Base-by-base conservation (phyloP, 768 basidiomycete species). In the Tricholoma furcatifolium region DNA sequence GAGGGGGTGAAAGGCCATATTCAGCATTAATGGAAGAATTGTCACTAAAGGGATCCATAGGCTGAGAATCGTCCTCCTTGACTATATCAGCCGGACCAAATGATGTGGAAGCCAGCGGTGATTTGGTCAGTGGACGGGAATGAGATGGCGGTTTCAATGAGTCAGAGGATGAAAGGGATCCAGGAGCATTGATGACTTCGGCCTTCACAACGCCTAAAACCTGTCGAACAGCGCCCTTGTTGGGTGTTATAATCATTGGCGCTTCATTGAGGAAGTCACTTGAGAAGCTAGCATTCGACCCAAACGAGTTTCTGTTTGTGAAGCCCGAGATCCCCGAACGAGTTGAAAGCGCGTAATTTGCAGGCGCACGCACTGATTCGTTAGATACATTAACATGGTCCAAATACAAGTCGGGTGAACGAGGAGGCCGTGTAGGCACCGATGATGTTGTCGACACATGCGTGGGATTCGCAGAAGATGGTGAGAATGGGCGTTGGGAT, bases 231-330 rank as follows among this genome's bases (percentile, higher is more conserved):
- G 77, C 73, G 27, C 81, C 76, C 54, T 81, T 84, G 23, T 74
- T 76, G 24, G 87, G 82, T 0, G 87, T 89, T 56, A 92, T 81
- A 60, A 92, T 92, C 73, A 87, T 84, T 20, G 90, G 88, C 1
- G 87, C 83, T 65, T 92, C 90, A 61, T 85, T 83, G 54, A 91
- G 71, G 70, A 92, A 79, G 60, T 91, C 90, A 62, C 87, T 91
- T 14, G 85, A 77, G 64, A 79, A 89, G 62, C 86, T 90, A 38
- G 84, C 85, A 39, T 77, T 81, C 24, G 89, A 86, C 76, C 87
- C 81, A 70, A 79, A 88, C 17, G 91, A 91, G 51, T 80, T 75
- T 57, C 86, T 74, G 31, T 83, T 81, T 5, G 75, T 74, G 20
- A 74, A 67, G 27, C 69, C 80, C 14, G 83, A 79, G 14, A 79